Base-by-base conservation (phyloP, 1,139 yeast genomes). In the Scheffersomyces illinoinensis region DNA sequence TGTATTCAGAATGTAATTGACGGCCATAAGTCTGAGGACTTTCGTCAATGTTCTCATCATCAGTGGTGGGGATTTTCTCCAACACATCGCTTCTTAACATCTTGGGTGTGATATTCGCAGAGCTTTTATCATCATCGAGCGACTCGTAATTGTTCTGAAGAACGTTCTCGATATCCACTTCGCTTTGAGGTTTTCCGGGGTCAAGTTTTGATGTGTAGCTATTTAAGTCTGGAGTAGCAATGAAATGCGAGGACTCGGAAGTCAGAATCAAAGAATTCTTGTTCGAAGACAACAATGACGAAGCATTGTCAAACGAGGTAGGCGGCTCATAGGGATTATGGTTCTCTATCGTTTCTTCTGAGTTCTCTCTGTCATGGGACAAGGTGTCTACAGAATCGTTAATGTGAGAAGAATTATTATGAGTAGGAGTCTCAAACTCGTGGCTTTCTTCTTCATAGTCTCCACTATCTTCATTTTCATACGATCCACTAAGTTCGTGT, bases 131-230 rank as follows among this genome's bases (percentile, higher is more conserved):
- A 33, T 33, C 23, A 14, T 50, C 53, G 33, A 19, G 33, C 26
- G 19, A 26, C 2, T 57, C 58, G 24, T 51, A 53, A 21, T 26
- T 26, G 54, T 47, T 23, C 26, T 20, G 53, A 19, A 50, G 26
- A 21, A 18, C 33, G 18, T 50, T 50, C 21, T 18, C 47, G 7
- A 33, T 33, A 12, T 33, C 43, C 14, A 33, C 14, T 12, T 8
- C 43, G 10, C 43, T 33, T 21, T 20, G 62, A 23, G 75, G 77
- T 56, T 75, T 75, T 0, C 83, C 84, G 0, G 85, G 86, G 59
- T 82, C 85, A 59, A 81, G 70, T 8, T 77, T 76, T 19, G 71
- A 66, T 46, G 67, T 63, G 59, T 63, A 69, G 47, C 58, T 58
- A 55, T 50, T 57, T 53, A 62, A 56, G 33, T 60, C 64, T 14